These are phyloP conservation scores for Physaria fendleri DNA, from an alignment of 345 rosid species.

Conservation along the genomic window DNA sequence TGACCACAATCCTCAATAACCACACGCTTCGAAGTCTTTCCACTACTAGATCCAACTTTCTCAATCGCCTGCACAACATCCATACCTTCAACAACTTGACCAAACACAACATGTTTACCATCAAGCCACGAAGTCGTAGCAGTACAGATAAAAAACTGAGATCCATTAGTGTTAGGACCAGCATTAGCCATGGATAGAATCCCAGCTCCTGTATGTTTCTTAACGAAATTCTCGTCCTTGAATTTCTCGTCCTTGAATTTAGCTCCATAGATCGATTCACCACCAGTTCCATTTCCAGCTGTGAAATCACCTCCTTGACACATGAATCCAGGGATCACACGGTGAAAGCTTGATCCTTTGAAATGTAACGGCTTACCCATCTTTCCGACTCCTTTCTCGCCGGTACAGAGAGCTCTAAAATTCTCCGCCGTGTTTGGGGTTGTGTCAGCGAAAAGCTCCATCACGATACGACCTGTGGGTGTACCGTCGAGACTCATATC, in stretches of 20 bases:
- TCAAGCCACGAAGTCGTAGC: constrained; percentile 46
- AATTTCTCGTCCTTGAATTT: constrained; percentile 61
- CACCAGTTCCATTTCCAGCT: constrained; percentile 55
- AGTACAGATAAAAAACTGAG: constrained; percentile 58
- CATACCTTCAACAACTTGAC: constrained; percentile 48
- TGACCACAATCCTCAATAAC: constrained; percentile 38
- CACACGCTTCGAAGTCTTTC: constrained; percentile 38
- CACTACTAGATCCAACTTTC: constrained; percentile 46
- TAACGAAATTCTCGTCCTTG: constrained; percentile 48
- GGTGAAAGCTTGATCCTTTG: constrained; percentile 55
- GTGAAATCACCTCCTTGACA: constrained; percentile 71
- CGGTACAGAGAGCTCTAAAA: constrained; percentile 62
- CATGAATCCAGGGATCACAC: constrained; percentile 65
- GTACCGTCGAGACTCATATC: constrained; percentile 36
- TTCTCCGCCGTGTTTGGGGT: constrained; percentile 47
- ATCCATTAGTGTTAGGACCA: constrained; percentile 51
- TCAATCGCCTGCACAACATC: constrained; percentile 40
- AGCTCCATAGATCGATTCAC: constrained; percentile 53
- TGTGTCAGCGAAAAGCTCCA: constrained; percentile 46
- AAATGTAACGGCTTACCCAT: constrained; percentile 54
- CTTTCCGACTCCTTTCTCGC: constrained; percentile 44
- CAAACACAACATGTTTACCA: constrained; percentile 65
- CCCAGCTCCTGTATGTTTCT: constrained; percentile 55
- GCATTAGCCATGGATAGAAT: constrained; percentile 62
- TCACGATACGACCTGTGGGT: constrained; percentile 38